These are phyloP conservation scores for Yamadazyma atlantica DNA, from an alignment of 1,139 yeast genomes.

Conservation along the genomic window DNA sequence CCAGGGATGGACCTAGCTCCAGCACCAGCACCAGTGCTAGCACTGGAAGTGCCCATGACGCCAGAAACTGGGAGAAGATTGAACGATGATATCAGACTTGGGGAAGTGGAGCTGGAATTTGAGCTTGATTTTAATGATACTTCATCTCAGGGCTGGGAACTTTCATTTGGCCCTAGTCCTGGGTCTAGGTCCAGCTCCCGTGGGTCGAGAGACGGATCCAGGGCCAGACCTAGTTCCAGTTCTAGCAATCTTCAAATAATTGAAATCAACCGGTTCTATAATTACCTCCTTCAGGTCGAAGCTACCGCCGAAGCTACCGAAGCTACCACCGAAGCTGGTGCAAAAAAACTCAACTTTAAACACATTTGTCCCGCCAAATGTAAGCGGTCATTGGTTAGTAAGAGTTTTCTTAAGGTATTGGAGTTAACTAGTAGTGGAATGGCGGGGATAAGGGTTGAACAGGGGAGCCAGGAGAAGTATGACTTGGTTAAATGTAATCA, in stretches of 20 bases:
- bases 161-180: too few relatives aligned
- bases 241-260: neutral
- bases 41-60: neutral
- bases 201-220: too few relatives aligned
- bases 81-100: too few relatives aligned
- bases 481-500: constrained; percentile 1
- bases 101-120: too few relatives aligned
- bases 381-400: constrained; percentile 30
- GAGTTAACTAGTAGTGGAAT: constrained; percentile 29
- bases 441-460: too few relatives aligned
- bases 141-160: too few relatives aligned
- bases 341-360: constrained; percentile 4
- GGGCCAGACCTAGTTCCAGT: constrained; percentile 7
- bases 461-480: neutral
- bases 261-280: constrained; percentile 1
- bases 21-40: too few relatives aligned
- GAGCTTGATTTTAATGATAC: too few relatives aligned
- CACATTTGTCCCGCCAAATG: constrained; percentile 13
- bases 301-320: too few relatives aligned
- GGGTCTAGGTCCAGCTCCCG: too few relatives aligned
- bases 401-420: constrained; percentile 39
- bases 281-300: constrained; percentile 1
- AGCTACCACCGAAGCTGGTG: neutral
- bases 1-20: too few relatives aligned
- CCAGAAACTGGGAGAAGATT: constrained; percentile 1